Percentiles rank a stretch among this genome's conserved stretches.
These are phyloP conservation scores for Amanita exitialis DNA, from an alignment of 768 basidiomycete species.

Conservation along the genomic window DNA sequence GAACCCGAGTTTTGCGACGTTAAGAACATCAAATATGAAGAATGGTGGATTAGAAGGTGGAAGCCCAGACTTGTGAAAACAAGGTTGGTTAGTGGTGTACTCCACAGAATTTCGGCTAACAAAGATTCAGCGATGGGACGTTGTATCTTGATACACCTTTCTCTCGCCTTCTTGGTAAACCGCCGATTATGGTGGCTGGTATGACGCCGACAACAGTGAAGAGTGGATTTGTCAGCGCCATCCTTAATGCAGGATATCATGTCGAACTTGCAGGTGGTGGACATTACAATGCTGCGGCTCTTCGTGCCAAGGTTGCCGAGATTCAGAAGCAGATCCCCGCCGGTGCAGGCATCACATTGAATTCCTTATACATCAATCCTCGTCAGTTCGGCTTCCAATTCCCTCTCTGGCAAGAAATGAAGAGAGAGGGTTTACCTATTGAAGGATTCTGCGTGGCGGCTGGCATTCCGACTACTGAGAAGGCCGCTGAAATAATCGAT, in stretches of 20 bases:
- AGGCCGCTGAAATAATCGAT: constrained; percentile 92
- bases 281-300: constrained; percentile 86
- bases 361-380: constrained; percentile 96
- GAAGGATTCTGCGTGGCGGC: constrained; percentile 99
- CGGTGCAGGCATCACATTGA: constrained; percentile 89
- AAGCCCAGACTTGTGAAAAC: constrained; percentile 82
- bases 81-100: constrained; percentile 39
- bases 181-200: constrained; percentile 98
- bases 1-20: constrained; percentile 78
- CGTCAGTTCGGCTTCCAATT: constrained; percentile 96
- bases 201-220: constrained; percentile 99
- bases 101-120: constrained; percentile 6
- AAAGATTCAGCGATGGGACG: constrained; percentile 66
- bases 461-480: constrained; percentile 93
- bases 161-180: constrained; percentile 91
- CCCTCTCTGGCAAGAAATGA: constrained; percentile 97
- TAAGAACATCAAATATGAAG: constrained; percentile 58
- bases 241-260: constrained; percentile 91
- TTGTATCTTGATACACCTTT: constrained; percentile 93
- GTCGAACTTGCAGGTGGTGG: constrained; percentile 97
- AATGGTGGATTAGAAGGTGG: constrained; percentile 89
- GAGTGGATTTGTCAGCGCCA: constrained; percentile 88
- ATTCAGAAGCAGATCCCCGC: constrained; percentile 78
- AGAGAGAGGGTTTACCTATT: constrained; percentile 86
- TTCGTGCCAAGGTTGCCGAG: constrained; percentile 87